Evolutionary conservation across 352 stramenopile species (phyloP).

Genomic region (Peronospora destructor): DNA sequence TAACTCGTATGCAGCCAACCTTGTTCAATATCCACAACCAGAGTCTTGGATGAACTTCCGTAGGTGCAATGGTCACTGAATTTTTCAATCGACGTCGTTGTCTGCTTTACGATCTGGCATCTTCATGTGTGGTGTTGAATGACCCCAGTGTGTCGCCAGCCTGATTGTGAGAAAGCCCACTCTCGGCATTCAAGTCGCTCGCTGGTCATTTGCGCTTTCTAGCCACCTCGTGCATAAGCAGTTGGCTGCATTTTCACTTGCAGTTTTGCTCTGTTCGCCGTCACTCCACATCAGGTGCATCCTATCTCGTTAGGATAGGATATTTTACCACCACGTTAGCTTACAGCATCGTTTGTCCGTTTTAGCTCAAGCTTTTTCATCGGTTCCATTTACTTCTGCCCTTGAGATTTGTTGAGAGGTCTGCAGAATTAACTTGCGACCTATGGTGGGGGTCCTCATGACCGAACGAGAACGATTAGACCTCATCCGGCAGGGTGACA

Average conservation of each 20-base stretch:
- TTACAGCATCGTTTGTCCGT: constrained; percentile 7
- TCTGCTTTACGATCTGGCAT: constrained; percentile 15
- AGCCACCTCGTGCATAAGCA: too few species aligned
- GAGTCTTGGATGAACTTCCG: too few species aligned
- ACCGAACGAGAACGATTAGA: constrained; percentile 37
- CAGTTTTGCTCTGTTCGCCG: too few species aligned
- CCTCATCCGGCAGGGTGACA: constrained; percentile 36
- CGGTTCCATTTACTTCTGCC: not conserved
- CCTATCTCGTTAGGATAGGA: too few species aligned
- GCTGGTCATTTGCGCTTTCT: too few species aligned
- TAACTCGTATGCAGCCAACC: not conserved
- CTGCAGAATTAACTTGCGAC: not conserved
- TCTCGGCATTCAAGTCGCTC: not conserved
- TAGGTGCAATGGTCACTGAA: not conserved
- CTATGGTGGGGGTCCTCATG: constrained; percentile 23
- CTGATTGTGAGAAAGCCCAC: constrained; percentile 4
- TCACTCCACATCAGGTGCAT: too few species aligned
- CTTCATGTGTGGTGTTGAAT: constrained; percentile 3
- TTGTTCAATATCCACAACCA: too few species aligned
- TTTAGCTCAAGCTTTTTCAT: constrained; percentile 8
- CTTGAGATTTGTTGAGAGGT: constrained; percentile 12
- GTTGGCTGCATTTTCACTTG: too few species aligned
- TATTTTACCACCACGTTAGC: not conserved
- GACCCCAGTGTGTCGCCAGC: constrained; percentile 5
- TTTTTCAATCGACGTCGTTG: constrained; percentile 1